phyloP scores from a whole-genome alignment of 2,329 filamentous ascomycete species.

The Fusarium armeniacum region DNA sequence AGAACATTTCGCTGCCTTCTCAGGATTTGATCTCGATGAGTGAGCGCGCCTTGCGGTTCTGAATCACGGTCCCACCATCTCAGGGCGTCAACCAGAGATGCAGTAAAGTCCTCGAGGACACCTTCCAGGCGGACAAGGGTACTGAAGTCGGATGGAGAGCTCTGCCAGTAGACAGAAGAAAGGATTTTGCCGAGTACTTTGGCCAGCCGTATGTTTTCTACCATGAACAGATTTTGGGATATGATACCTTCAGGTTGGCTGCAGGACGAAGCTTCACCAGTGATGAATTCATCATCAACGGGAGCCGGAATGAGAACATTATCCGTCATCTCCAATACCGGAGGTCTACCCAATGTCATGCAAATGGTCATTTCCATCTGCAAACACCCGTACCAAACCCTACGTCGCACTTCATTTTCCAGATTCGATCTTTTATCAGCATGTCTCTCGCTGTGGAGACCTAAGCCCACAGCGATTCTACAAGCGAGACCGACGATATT shows the following conservation, averaged over 20 bases:
- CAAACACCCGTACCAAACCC: slow-evolving; percentile 15
- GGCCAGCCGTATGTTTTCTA: slow-evolving; percentile 5
- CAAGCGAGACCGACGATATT: not conserved
- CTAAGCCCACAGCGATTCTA: not conserved
- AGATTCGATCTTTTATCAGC: slow-evolving; percentile 2
- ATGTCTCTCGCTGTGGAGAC: not conserved
- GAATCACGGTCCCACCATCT: not conserved
- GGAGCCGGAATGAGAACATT: not conserved
- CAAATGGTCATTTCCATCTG: slow-evolving; percentile 18
- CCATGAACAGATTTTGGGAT: slow-evolving; percentile 9
- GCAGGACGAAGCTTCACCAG: rapidly evolving
- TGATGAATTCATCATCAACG: slow-evolving; percentile 7
- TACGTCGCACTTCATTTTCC: slow-evolving; percentile 16
- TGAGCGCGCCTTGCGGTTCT: not conserved
- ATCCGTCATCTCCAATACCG: not conserved
- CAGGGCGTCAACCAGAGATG: not conserved
- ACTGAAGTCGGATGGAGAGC: slow-evolving; percentile 1
- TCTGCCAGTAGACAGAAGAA: not conserved
- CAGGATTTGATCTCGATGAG: rapidly evolving
- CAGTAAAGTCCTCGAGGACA: not conserved
- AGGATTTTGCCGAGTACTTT: slow-evolving; percentile 12
- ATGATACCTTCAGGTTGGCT: not conserved
- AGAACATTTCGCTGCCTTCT: slow-evolving; percentile 1
- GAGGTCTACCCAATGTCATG: slow-evolving; percentile 8
- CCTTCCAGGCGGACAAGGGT: not conserved